Evolutionary conservation across 2,329 filamentous ascomycete genomes (phyloP), one percentile per base, ranked within the genome.

Genomic region (Chaetomiaceae sp.): DNA sequence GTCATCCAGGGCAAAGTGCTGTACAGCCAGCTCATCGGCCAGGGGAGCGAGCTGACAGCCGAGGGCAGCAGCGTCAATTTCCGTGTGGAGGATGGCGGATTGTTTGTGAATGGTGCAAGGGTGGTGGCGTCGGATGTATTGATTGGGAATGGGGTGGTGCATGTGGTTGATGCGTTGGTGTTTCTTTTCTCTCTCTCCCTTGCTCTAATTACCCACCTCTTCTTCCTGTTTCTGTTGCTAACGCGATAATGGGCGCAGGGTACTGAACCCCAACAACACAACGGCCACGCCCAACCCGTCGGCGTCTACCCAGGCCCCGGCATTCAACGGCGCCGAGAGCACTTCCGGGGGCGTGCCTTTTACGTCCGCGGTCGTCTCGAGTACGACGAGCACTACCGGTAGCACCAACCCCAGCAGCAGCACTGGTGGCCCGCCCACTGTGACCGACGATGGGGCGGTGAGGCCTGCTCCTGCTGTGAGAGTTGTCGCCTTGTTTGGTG

Each of bases 261-360:
- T 84, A 33, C 68, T 85, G 43, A 84, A 83, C 68, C 77, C 78
- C 10, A 65, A 69, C 56, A 76, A 76, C 60, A 68, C 72, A 3
- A 65, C 67, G 1, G 70, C 68, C 4, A 61, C 65, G n/a, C 73
- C 76, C 5, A 58, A 73, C 19, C 60, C 73, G 1, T 62, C 67
- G 14, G 69, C 71, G 14, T 63, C 69, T 0, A 72, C 73, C 1
- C 75, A 78, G 33, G 62, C 69, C 0, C 72, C 76, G 4, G 82
- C 75, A 1, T 87, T 79, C 66, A 67, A 68, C 20, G 73, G 73
- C 50, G 82, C 78, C 4, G 72, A 70, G 5, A 70, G 73, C 7
- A 76, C 53, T 0, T 8, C 65, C 21, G 70, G 70, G 6, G 68
- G 66, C 13, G 62, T 72, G 5, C 79, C 81, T 0, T 83, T 79